Evolutionary conservation across 2,329 filamentous ascomycete species (phyloP).

Genomic region (Xylariales sp.): DNA sequence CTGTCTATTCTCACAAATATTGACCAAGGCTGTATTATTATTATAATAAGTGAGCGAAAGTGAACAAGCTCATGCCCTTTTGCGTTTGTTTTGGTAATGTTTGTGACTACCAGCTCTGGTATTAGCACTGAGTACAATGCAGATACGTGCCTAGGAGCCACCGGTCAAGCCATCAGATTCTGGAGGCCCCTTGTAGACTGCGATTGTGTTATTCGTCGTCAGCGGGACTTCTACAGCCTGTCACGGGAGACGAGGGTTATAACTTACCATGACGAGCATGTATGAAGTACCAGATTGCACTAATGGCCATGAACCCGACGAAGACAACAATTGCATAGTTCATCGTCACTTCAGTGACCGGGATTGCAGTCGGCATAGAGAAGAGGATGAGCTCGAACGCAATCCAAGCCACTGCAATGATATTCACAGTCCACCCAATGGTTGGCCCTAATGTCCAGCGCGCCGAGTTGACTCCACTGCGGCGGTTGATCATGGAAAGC

Average conservation of each 20-base stretch:
- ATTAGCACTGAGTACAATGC: too few species aligned
- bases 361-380: conserved; percentile 30
- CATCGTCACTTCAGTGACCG: conserved; percentile 24
- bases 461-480: conserved; percentile 42
- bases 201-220: background rate
- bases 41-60: too few species aligned
- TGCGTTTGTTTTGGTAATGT: too few species aligned
- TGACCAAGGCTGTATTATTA: too few species aligned
- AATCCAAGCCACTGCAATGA: conserved; percentile 45
- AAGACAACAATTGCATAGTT: conserved; percentile 56
- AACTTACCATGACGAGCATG: conserved; percentile 47
- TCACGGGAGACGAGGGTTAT: too few species aligned
- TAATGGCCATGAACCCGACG: conserved; percentile 29
- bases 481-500: conserved; percentile 41
- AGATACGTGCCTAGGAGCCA: too few species aligned
- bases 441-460: conserved; percentile 40
- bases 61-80: too few species aligned
- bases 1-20: too few species aligned
- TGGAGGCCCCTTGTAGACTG: conserved; percentile 25
- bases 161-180: conserved; percentile 24
- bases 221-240: too few species aligned
- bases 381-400: conserved; percentile 49
- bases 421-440: conserved; percentile 40
- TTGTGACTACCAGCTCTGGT: too few species aligned
- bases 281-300: conserved; percentile 43